Evolutionary conservation across 768 basidiomycete genomes (phyloP), one percentile per base, ranked within the genome.

Genomic region (Naganishia antarctica): DNA sequence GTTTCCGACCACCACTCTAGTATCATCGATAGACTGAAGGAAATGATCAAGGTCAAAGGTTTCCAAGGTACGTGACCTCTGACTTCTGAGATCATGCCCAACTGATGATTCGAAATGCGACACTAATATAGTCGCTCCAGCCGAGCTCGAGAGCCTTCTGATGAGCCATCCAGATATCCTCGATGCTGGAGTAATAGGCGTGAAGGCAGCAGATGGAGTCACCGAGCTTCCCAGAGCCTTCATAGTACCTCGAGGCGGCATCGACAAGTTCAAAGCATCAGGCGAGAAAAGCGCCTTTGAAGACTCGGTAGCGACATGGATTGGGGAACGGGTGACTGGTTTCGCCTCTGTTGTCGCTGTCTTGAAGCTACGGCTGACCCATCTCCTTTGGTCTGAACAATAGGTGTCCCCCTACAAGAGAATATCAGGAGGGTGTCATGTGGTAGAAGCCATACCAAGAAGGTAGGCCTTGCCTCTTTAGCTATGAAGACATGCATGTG

Each of bases 131-230:
- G 90, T 92, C n/a, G 85, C 91, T 3, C 90, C 90, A 0, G 90
- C 91, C 0, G 90, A 91, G 70, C 81, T 93, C 4, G 91, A 93
- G 70, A 83, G 83, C 37, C 78, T 90, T 0, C 81, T 92, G 0
- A 77, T 91, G 18, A 83, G 83, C 6, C 88, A 91, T 70, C 85
- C 87, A 0, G 83, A 86, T 0, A 80, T 94, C 18, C 85, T 84
- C 2, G 91, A 96, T 70, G 83, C 82, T 0, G 90, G 86, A 8
- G 91, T 94, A 18, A 86, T 92, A 61, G 89, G 90, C 1, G 78
- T 91, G 0, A 81, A 85, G 4, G 83, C 81, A 68, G 80, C 80
- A 4, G 81, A 82, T 57, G 83, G 90, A 68, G 87, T 85, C 1
- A 90, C 91, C 0, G 91, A 94, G 76, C 80, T 90, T 4, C 91